Evolutionary conservation across 2,329 filamentous ascomycete species (phyloP).

Genomic region (Aspergillus arachidicola): DNA sequence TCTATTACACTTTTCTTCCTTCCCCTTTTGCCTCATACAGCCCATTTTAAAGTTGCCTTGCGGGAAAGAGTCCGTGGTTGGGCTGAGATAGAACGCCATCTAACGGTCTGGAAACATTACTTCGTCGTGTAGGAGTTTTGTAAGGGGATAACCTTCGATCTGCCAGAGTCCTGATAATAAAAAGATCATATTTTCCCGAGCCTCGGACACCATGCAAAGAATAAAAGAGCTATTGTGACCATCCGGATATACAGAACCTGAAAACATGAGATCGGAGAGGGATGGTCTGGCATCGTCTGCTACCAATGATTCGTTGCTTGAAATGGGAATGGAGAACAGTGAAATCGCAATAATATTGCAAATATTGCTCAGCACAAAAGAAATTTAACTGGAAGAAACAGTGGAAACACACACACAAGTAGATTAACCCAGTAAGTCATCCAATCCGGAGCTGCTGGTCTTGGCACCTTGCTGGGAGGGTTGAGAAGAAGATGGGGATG

Average conservation of each 20-base stretch:
- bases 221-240: conserved; percentile 1
- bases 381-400: not conserved
- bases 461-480: conserved; percentile 33
- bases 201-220: conserved; percentile 3
- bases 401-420: not conserved
- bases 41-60: not conserved
- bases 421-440: conserved; percentile 44
- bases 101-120: not conserved
- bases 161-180: not conserved
- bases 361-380: conserved; percentile 5
- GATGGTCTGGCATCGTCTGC: not conserved
- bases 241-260: conserved; percentile 1
- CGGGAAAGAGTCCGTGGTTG: not conserved
- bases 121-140: not conserved
- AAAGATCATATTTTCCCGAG: conserved; percentile 1
- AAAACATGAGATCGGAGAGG: not conserved
- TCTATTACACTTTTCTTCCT: not conserved
- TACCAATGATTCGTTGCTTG: conserved; percentile 2
- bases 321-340: not conserved
- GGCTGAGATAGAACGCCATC: not conserved
- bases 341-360: not conserved
- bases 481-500: conserved; percentile 49
- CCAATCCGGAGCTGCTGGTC: conserved; percentile 41
- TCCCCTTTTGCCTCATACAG: not conserved
- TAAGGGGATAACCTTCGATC: not conserved